These are phyloP conservation scores for Aspergillus baeticus DNA, from an alignment of 495 filamentous ascomycete genomes.

Conservation along the genomic window DNA sequence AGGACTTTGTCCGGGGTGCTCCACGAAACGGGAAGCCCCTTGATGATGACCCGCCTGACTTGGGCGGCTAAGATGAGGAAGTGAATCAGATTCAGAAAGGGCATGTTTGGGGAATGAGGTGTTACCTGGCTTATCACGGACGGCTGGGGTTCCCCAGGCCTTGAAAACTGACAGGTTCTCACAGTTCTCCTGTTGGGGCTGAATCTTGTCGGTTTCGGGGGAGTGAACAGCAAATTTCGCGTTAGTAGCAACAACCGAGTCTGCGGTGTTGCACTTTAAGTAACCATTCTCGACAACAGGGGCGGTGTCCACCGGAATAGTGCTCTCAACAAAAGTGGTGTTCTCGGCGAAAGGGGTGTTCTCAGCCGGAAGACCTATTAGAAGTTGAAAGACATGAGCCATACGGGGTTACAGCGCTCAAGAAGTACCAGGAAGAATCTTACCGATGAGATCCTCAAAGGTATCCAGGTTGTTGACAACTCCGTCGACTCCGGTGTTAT, in stretches of 20 bases:
- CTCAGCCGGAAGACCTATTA: neutral
- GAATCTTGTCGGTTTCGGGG: neutral
- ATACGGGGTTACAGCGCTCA: neutral
- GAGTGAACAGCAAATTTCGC: neutral
- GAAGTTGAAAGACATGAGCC: neutral
- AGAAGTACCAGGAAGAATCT: neutral
- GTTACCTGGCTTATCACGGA: constrained; percentile 29
- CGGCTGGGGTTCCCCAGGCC: constrained; percentile 25
- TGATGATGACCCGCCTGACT: constrained; percentile 36
- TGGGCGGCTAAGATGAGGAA: constrained; percentile 26
- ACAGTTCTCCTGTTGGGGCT: constrained; percentile 18
- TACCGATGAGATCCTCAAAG: neutral
- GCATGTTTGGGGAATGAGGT: too few relatives aligned
- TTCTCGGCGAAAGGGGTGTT: neutral
- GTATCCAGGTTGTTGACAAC: neutral
- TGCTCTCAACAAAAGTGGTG: too few relatives aligned
- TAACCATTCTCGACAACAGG: neutral
- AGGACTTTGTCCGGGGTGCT: constrained; percentile 33
- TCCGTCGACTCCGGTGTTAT: neutral
- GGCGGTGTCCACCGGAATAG: neutral
- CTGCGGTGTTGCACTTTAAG: neutral
- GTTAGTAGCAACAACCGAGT: neutral
- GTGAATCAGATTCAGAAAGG: too few relatives aligned
- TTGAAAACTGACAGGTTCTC: constrained; percentile 26
- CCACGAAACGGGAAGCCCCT: constrained; percentile 31